Base-by-base conservation (phyloP, 2,329 filamentous ascomycete species). In the Thelonectria discophora region DNA sequence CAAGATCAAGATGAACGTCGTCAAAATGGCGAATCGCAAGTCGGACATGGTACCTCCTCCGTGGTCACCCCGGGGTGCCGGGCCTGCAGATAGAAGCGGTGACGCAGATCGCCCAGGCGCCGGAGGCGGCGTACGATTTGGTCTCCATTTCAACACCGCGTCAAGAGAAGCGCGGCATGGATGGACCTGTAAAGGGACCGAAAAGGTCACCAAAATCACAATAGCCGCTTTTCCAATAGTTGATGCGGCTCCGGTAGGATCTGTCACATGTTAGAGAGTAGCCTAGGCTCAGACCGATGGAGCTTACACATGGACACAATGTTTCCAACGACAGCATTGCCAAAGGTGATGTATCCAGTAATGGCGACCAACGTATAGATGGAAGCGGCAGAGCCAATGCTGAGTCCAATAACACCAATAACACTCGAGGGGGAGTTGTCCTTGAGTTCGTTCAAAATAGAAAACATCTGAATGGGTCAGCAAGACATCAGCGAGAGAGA, bases 201-300 rank as follows among this genome's bases (percentile, higher is more conserved):
- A 97, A 76, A 99, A 98, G 77, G 96, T 93, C 69, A 99, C 95
- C 1, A 99, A 87, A 60, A 98, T 85, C 39, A 99, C 95, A 66
- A 99, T 99, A 48, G 95, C 95, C 3, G 93, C 92, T 68, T 96
- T 94, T 55, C 92, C 95, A 69, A 99, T 93, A 1, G 94, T 98
- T 1, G 94, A 94, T 15, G 91, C 89, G 45, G 92, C 84, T 30
- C 77, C 76, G 5, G 77, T 79, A 6, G 77, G 77, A 50, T 79
- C 77, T 79, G 12, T 8, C 20, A 21, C 18, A 43, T 32, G 55
- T 77, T 65, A 77, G 72, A 13, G 11, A 7, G 12, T 11, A 17
- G 17, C 17, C 13, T 13, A 9, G 27, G 47, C 20, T 21, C 39
- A 21, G 10, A 11, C 10, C 10, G 9, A 20, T 10, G 2, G n/a